phyloP scores from a whole-genome alignment of 805 yeast species.

The Pichia cabralensis region DNA sequence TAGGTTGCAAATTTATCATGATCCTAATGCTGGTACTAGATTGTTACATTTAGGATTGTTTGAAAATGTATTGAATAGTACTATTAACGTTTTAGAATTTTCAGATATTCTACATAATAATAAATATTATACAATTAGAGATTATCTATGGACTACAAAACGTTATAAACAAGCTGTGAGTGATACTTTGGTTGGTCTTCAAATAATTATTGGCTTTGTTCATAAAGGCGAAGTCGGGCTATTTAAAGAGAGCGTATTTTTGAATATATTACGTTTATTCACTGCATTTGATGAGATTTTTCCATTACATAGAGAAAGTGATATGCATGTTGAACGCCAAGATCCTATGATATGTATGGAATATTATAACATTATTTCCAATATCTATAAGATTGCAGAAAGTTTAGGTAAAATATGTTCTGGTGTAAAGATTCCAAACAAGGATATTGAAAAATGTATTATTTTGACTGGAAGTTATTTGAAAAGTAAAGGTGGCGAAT shows the following conservation, averaged over 20 bases:
- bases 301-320: constrained; percentile 46
- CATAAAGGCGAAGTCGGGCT: constrained; percentile 17
- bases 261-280: constrained; percentile 35
- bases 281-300: constrained; percentile 49
- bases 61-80: constrained; percentile 32
- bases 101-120: constrained; percentile 3
- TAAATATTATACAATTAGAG: constrained; percentile 9
- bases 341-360: constrained; percentile 42
- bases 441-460: constrained; percentile 26
- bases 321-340: constrained; percentile 51
- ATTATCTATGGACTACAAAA: constrained; percentile 10
- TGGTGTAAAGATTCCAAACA: constrained; percentile 12
- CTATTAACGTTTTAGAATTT: constrained; percentile 5
- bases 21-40: constrained; percentile 26
- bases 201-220: constrained; percentile 18
- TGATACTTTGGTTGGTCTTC: constrained; percentile 12
- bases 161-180: constrained; percentile 4
- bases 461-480: constrained; percentile 27
- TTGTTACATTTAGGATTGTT: constrained; percentile 33
- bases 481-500: constrained; percentile 2
- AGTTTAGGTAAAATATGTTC: constrained; percentile 20
- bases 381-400: constrained; percentile 17
- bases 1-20: constrained; percentile 24
- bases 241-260: constrained; percentile 20
- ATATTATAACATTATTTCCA: constrained; percentile 32